These are phyloP conservation scores for Amanita muscaria DNA, from an alignment of 768 basidiomycete genomes.

Conservation along the genomic window DNA sequence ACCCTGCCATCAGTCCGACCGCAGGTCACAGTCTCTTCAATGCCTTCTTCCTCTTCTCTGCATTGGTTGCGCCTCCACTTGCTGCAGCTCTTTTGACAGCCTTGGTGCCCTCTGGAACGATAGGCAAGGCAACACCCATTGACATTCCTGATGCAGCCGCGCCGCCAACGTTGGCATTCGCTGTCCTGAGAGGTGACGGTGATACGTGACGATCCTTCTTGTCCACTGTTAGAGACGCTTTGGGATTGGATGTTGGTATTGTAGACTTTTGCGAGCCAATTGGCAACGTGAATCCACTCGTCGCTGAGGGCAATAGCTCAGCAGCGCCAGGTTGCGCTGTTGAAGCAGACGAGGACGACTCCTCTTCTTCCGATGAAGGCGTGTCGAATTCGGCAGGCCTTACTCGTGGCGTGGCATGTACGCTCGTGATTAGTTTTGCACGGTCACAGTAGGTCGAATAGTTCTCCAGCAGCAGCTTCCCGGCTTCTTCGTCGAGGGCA, in stretches of 20 bases:
- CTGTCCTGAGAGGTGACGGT: slow-evolving; percentile 61
- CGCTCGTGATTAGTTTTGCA: slow-evolving; percentile 81
- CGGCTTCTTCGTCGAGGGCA: slow-evolving; percentile 92
- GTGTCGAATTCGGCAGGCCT: slow-evolving; percentile 65
- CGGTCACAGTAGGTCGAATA: slow-evolving; percentile 84
- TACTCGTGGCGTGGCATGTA: slow-evolving; percentile 80
- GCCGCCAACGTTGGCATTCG: slow-evolving; percentile 57
- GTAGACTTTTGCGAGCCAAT: slow-evolving; percentile 34
- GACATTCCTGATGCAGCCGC: slow-evolving; percentile 26
- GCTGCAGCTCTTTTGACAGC: slow-evolving; percentile 64
- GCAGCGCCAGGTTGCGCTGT: slow-evolving; percentile 14
- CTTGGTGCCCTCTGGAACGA: slow-evolving; percentile 38
- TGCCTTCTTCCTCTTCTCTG: slow-evolving; percentile 86
- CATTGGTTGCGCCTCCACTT: slow-evolving; percentile 38
- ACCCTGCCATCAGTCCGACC: too few species aligned
- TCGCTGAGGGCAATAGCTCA: slow-evolving; percentile 16
- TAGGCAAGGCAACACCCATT: slow-evolving; percentile 24
- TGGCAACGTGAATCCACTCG: slow-evolving; percentile 30
- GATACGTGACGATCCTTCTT: slow-evolving; percentile 61
- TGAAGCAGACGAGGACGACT: slow-evolving; percentile 16
- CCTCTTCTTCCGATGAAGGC: slow-evolving; percentile 21
- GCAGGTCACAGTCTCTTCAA: slow-evolving; percentile 64
- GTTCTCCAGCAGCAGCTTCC: slow-evolving; percentile 82
- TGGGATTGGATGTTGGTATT: background rate
- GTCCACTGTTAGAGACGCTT: slow-evolving; percentile 20